A percentile compares a stretch with the other conserved stretches of the same genome.
Evolutionary conservation across 768 basidiomycete genomes (phyloP).

Genomic region (button mushroom (Agaricus bisporus)): DNA sequence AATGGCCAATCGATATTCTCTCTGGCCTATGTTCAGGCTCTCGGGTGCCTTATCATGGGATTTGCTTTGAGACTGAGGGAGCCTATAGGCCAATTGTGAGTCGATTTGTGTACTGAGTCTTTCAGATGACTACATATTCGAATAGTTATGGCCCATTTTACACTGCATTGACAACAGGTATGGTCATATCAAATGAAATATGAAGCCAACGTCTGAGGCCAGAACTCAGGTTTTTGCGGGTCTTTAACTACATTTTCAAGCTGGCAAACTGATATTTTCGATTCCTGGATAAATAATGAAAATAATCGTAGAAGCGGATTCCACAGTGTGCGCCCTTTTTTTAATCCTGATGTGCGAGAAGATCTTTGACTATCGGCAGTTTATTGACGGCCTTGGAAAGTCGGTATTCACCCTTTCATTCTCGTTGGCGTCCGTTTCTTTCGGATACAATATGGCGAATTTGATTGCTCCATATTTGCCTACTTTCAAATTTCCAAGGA

Average conservation of each 20-base stretch:
- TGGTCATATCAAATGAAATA: slow-evolving; percentile 8
- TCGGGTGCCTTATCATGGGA: slow-evolving; percentile 93
- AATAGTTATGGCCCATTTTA: slow-evolving; percentile 83
- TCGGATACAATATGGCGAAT: slow-evolving; percentile 63
- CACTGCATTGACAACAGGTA: slow-evolving; percentile 83
- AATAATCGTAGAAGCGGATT: slow-evolving; percentile 56
- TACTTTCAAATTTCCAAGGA: slow-evolving; percentile 25
- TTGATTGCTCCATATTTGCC: slow-evolving; percentile 35
- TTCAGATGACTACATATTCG: background rate
- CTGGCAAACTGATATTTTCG: slow-evolving; percentile 88
- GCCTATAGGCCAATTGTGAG: slow-evolving; percentile 72
- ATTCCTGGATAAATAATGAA: slow-evolving; percentile 73
- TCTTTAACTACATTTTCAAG: slow-evolving; percentile 94
- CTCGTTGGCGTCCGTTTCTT: slow-evolving; percentile 67
- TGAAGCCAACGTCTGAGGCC: background rate
- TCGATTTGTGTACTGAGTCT: background rate
- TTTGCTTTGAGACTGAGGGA: slow-evolving; percentile 63
- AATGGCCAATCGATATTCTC: slow-evolving; percentile 73
- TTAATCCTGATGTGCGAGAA: background rate
- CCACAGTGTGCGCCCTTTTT: slow-evolving; percentile 49
- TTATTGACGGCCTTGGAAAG: slow-evolving; percentile 81
- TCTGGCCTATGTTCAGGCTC: slow-evolving; percentile 77
- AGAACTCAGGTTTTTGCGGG: slow-evolving; percentile 76
- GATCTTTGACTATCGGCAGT: slow-evolving; percentile 35
- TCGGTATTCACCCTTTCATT: slow-evolving; percentile 73